Conservation (phyloP, 2,329 filamentous ascomycete genomes). For the Laburnicola sp. region DNA sequence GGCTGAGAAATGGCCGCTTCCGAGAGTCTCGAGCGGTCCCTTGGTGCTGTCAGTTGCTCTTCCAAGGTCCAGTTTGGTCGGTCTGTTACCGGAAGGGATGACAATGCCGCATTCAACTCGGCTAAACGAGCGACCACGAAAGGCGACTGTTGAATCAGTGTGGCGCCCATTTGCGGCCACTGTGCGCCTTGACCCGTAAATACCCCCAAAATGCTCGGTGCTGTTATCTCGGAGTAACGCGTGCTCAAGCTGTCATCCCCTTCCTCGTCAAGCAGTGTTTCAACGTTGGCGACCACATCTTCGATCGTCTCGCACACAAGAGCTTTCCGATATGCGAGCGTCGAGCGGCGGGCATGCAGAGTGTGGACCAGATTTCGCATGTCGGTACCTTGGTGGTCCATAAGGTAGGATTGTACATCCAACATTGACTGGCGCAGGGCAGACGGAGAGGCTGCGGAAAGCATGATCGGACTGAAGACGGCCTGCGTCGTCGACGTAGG, state of each 20-base stretch:
- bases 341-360: slow-evolving; percentile 30
- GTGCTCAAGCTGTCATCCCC: neutral
- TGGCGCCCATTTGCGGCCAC: slow-evolving; percentile 45
- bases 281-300: neutral
- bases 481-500: neutral
- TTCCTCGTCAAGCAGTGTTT: neutral
- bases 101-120: slow-evolving; percentile 21
- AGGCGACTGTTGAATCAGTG: slow-evolving; percentile 30
- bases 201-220: slow-evolving; percentile 35
- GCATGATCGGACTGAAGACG: neutral
- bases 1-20: slow-evolving; percentile 34
- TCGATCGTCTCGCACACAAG: neutral
- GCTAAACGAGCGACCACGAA: slow-evolving; percentile 22
- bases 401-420: neutral
- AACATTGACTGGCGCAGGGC: neutral
- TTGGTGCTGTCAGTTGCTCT: slow-evolving; percentile 12
- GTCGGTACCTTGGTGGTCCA: neutral
- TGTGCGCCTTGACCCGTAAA: slow-evolving; percentile 52
- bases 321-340: neutral
- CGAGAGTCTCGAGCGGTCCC: slow-evolving; percentile 6
- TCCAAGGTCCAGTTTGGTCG: slow-evolving; percentile 18
- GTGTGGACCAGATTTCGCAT: slow-evolving; percentile 1
- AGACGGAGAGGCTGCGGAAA: neutral
- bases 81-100: slow-evolving; percentile 11
- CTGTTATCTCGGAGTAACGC: neutral